A percentile compares a stretch with the other conserved stretches of the same genome.
phyloP scores from a whole-genome alignment of 257 asterid species.

The Nicotiana attenuata region DNA sequence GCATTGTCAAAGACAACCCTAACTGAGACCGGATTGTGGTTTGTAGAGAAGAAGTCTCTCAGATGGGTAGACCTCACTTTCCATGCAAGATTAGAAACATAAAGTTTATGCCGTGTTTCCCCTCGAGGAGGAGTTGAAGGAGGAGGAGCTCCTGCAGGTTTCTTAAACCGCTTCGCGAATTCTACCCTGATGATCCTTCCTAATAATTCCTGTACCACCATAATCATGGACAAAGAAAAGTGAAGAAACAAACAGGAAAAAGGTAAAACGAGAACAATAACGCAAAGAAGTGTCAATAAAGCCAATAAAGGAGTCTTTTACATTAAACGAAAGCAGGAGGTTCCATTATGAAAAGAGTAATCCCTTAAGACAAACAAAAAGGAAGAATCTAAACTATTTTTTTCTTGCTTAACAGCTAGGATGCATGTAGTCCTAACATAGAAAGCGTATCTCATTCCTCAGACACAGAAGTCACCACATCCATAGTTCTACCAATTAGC shows the following conservation, averaged over 20 bases:
- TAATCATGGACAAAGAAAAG: conserved; percentile 9
- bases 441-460: not conserved
- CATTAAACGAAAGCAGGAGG: not conserved
- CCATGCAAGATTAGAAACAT: conserved; percentile 85
- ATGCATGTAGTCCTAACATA: not conserved
- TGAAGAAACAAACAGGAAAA: not conserved
- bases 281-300: not conserved
- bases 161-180: conserved; percentile 66
- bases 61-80: conserved; percentile 77
- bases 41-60: conserved; percentile 57
- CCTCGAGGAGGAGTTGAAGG: conserved; percentile 31
- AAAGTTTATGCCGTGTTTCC: conserved; percentile 52
- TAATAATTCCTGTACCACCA: conserved; percentile 52
- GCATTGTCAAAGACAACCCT: conserved; percentile 67
- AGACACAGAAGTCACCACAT: not conserved
- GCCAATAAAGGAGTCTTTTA: not conserved
- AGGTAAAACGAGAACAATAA: not conserved
- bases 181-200: conserved; percentile 75
- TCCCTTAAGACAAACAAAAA: not conserved
- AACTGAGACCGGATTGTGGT: conserved; percentile 58
- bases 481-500: not conserved
- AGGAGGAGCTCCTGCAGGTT: conserved; percentile 36
- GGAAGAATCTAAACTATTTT: not conserved
- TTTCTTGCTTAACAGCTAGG: not conserved
- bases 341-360: not conserved